A percentile compares a stretch with the other conserved stretches of the same genome.
phyloP scores from a whole-genome alignment of 2,329 filamentous ascomycete species.

The Lachnellula arida region DNA sequence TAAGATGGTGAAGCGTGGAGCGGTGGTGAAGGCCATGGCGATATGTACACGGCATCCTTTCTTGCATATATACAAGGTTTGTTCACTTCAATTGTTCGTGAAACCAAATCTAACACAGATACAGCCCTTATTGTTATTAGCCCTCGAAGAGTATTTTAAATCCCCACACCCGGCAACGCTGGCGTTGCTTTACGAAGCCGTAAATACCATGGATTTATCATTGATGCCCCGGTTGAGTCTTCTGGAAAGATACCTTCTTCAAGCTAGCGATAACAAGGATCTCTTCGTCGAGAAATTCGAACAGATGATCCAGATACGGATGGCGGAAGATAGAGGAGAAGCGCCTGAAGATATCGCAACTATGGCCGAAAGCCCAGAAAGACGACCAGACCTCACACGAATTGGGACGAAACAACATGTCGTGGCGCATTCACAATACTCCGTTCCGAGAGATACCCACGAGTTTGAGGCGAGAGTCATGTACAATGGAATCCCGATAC shows the following conservation, averaged over 20 bases:
- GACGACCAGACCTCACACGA: constrained; percentile 37
- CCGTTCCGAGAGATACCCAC: constrained; percentile 87
- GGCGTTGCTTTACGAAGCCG: constrained; percentile 80
- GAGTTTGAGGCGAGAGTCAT: constrained; percentile 94
- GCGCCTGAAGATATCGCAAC: constrained; percentile 41
- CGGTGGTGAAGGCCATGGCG: constrained; percentile 96
- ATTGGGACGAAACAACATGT: constrained; percentile 60
- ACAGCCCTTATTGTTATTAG: constrained; percentile 80
- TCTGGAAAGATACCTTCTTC: constrained; percentile 79
- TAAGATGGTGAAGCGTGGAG: constrained; percentile 85
- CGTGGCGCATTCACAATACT: constrained; percentile 61
- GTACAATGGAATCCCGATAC: constrained; percentile 95
- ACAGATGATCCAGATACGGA: constrained; percentile 80
- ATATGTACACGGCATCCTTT: constrained; percentile 98
- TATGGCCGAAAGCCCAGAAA: constrained; percentile 42
- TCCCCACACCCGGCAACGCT: constrained; percentile 83
- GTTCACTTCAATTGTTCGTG: constrained; percentile 22
- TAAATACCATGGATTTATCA: constrained; percentile 96
- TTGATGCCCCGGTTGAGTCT: constrained; percentile 81
- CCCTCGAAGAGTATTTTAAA: constrained; percentile 96
- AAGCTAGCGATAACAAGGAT: constrained; percentile 89
- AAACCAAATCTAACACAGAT: constrained; percentile 16
- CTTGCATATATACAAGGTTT: constrained; percentile 94
- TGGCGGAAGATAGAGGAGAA: constrained; percentile 56
- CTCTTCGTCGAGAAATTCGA: constrained; percentile 98